phyloP scores from a whole-genome alignment of 495 filamentous ascomycete species.

The Annulohypoxylon maeteangense region DNA sequence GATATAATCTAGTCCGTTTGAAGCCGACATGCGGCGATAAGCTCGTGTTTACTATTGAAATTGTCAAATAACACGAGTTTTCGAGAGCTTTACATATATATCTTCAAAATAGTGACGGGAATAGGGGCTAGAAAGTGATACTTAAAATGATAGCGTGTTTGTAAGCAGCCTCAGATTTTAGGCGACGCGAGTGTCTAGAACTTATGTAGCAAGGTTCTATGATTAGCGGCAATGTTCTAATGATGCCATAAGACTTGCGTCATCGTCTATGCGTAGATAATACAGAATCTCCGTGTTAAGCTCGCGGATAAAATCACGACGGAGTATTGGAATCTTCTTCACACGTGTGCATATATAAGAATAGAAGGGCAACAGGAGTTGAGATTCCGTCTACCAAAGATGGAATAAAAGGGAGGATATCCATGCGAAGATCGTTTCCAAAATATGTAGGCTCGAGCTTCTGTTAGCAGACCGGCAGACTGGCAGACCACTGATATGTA shows the following conservation, averaged over 20 bases:
- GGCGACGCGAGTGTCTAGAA: conserved; percentile 17
- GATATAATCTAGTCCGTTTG: conserved; percentile 20
- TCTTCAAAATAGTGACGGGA: background rate
- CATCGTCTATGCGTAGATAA: conserved; percentile 13
- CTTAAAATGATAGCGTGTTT: background rate
- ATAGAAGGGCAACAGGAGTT: conserved; percentile 10
- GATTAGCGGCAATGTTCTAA: conserved; percentile 10
- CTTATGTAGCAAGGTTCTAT: background rate
- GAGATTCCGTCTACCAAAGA: conserved; percentile 12
- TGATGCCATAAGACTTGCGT: conserved; percentile 44
- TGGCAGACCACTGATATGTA: background rate
- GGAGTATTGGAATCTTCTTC: conserved; percentile 9
- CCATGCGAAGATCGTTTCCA: conserved; percentile 1
- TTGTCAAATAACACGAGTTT: background rate
- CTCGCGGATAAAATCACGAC: conserved; percentile 8
- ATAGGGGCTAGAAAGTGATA: background rate
- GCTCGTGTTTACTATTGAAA: background rate
- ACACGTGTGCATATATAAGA: background rate
- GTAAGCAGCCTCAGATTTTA: conserved; percentile 3
- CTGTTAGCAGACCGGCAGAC: background rate
- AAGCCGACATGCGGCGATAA: conserved; percentile 7
- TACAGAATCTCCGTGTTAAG: background rate
- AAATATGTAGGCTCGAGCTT: conserved; percentile 4
- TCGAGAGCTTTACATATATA: background rate
- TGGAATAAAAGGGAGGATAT: conserved; percentile 4